Evolutionary conservation across 495 filamentous ascomycete genomes (phyloP).

Genomic region (Talaromyces adpressus): DNA sequence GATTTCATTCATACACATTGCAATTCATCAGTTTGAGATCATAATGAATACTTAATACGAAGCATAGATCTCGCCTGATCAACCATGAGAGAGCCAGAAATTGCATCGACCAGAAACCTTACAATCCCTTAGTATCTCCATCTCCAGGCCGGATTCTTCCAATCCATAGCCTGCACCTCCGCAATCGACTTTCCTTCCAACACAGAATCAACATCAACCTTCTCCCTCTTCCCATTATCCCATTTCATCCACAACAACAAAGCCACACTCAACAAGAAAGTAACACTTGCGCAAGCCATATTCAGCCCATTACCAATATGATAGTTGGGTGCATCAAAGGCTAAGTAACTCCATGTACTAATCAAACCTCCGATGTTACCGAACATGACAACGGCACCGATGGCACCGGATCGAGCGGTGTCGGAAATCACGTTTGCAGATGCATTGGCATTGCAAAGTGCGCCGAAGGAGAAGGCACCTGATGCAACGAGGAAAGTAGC

Average conservation of each 20-base stretch:
- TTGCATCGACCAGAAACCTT: too few species aligned
- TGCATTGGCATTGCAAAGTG: conserved; percentile 58
- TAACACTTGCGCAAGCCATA: conserved; percentile 50
- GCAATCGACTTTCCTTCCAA: conserved; percentile 46
- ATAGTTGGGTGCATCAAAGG: conserved; percentile 59
- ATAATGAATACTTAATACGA: too few species aligned
- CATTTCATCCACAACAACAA: conserved; percentile 54
- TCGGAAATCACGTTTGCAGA: conserved; percentile 66
- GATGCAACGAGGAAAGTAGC: conserved; percentile 62
- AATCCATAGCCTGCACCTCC: conserved; percentile 62
- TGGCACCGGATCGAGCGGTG: conserved; percentile 58
- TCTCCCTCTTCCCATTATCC: conserved; percentile 54
- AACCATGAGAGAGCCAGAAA: too few species aligned
- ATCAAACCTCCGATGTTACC: conserved; percentile 68
- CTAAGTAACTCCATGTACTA: conserved; percentile 63
- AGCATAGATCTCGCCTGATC: too few species aligned
- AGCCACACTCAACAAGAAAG: conserved; percentile 38
- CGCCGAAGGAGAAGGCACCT: conserved; percentile 49
- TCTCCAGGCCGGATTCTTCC: conserved; percentile 64
- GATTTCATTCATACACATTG: too few species aligned
- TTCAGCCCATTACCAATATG: conserved; percentile 70
- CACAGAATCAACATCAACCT: conserved; percentile 44
- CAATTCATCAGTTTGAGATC: too few species aligned
- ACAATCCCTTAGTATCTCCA: conserved; percentile 30
- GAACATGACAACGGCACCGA: conserved; percentile 62